Conservation (phyloP, 2,329 filamentous ascomycete genomes). For the Diaporthe australafricana region DNA sequence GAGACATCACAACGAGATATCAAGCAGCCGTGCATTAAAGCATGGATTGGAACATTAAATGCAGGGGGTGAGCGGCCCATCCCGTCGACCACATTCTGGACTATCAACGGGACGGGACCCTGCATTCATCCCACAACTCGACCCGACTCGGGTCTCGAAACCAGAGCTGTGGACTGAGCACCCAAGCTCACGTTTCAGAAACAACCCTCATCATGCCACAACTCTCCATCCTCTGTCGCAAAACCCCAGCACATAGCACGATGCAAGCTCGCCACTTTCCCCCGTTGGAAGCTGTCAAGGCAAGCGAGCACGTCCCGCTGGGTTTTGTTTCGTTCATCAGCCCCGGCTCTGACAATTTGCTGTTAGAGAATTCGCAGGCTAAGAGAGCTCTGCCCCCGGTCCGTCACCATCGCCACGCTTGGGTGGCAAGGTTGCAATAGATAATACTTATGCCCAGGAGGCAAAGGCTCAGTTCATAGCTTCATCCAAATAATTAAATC, state of each 20-base stretch:
- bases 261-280: not conserved
- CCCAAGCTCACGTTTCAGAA: constrained; percentile 12
- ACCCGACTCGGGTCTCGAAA: not conserved
- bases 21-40: not conserved
- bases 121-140: not conserved
- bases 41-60: not conserved
- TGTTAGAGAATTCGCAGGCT: constrained; percentile 17
- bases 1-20: not conserved
- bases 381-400: not conserved
- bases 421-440: not conserved
- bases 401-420: not conserved
- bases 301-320: not conserved
- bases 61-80: constrained; percentile 7
- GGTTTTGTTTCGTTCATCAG: constrained; percentile 15
- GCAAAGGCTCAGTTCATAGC: not conserved
- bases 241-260: constrained; percentile 30
- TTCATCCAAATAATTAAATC: not conserved
- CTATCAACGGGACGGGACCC: not conserved
- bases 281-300: constrained; percentile 1
- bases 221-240: constrained; percentile 17
- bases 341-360: constrained; percentile 1
- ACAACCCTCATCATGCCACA: constrained; percentile 15
- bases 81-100: not conserved
- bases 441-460: not conserved
- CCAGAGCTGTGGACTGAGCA: constrained; percentile 9